phyloP scores from a whole-genome alignment of 495 filamentous ascomycete species.

The Amniculicola lignicola region DNA sequence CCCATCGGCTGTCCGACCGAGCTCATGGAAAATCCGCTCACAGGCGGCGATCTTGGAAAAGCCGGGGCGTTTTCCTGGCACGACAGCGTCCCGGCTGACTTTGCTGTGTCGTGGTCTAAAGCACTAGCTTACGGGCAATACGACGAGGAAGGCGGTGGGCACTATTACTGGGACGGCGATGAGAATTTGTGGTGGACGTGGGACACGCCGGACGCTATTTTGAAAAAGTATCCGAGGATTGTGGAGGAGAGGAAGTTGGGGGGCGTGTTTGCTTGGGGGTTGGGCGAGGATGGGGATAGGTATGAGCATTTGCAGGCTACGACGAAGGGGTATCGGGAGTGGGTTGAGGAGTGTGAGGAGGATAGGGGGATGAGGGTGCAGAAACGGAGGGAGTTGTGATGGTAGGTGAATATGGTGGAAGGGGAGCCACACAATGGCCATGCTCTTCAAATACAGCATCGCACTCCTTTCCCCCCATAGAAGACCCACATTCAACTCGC shows the following conservation, averaged over 20 bases:
- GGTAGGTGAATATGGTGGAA: no score
- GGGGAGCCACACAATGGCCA: no score
- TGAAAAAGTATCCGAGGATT: slow-evolving; percentile 60
- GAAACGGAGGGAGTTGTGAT: no score
- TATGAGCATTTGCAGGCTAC: slow-evolving; percentile 59
- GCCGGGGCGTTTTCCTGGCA: slow-evolving; percentile 63
- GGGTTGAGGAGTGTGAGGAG: no score
- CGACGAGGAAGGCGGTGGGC: slow-evolving; percentile 58
- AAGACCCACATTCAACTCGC: no score
- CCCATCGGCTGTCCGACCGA: slow-evolving; percentile 62
- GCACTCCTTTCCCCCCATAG: no score
- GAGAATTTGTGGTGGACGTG: slow-evolving; percentile 69
- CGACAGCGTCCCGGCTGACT: slow-evolving; percentile 47
- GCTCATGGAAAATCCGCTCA: slow-evolving; percentile 60
- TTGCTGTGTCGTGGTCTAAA: slow-evolving; percentile 48
- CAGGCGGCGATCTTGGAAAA: slow-evolving; percentile 63
- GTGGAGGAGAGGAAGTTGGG: slow-evolving; percentile 58
- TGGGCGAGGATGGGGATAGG: slow-evolving; percentile 65
- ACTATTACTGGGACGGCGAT: slow-evolving; percentile 64
- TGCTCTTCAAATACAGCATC: no score
- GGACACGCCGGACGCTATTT: slow-evolving; percentile 62
- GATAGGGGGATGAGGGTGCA: no score
- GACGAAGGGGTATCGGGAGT: no score
- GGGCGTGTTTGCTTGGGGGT: slow-evolving; percentile 44
- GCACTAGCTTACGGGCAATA: slow-evolving; percentile 56